A percentile compares a stretch with the other conserved stretches of the same genome.
These are phyloP conservation scores for Kwoniella sp. DNA, from an alignment of 768 basidiomycete species.

Conservation along the genomic window DNA sequence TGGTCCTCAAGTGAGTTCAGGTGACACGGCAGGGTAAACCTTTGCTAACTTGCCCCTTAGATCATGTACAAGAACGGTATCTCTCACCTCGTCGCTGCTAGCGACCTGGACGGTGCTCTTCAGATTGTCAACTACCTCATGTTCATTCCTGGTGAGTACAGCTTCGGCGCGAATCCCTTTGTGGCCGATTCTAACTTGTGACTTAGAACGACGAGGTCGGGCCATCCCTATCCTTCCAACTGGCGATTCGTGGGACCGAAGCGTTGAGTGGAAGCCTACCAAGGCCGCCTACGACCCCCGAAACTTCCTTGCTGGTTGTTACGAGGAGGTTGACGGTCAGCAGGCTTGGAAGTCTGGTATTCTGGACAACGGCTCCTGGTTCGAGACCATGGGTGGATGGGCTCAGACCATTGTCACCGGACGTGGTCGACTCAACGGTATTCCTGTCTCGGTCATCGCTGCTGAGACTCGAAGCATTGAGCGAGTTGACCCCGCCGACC, in stretches of 20 bases:
- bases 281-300: constrained; percentile 91
- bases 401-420: constrained; percentile 98
- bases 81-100: constrained; percentile 89
- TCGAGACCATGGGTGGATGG: constrained; percentile 98
- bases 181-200: no score
- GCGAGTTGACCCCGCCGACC: constrained; percentile 92
- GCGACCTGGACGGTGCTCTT: constrained; percentile 90
- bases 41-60: constrained; percentile 6
- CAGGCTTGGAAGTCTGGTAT: constrained; percentile 79
- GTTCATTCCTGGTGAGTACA: constrained; percentile 68
- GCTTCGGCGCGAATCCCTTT: no score
- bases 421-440: constrained; percentile 90
- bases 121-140: constrained; percentile 93
- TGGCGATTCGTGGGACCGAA: constrained; percentile 82
- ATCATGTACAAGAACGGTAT: constrained; percentile 99
- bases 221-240: constrained; percentile 70
- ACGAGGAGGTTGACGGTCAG: constrained; percentile 63
- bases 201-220: constrained; percentile 59
- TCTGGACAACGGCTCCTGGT: constrained; percentile 96
- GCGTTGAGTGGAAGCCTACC: constrained; percentile 81
- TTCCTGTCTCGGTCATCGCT: constrained; percentile 95
- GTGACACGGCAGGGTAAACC: background rate
- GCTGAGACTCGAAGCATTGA: constrained; percentile 87
- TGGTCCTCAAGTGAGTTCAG: constrained; percentile 67
- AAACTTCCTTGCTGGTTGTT: constrained; percentile 95